These are phyloP conservation scores for Xerocomus spinulosus DNA, from an alignment of 768 basidiomycete genomes.

Conservation along the genomic window DNA sequence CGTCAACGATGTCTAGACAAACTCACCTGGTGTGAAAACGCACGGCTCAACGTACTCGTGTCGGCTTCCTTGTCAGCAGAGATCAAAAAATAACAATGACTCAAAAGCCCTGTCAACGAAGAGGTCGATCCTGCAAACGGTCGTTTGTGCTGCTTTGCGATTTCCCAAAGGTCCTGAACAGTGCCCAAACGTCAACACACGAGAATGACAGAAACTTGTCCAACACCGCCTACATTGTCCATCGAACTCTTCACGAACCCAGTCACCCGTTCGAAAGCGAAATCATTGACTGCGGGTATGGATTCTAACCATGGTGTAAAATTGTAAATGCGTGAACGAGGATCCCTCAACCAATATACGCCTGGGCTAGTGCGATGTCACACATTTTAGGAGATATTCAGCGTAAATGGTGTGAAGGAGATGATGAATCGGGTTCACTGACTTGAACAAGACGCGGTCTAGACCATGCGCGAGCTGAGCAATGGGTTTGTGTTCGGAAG, in stretches of 20 bases:
- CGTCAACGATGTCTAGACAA: too few relatives aligned
- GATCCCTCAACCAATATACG: conserved; percentile 86
- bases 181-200: not conserved
- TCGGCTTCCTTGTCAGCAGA: conserved; percentile 69
- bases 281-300: conserved; percentile 75
- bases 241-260: conserved; percentile 75
- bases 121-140: conserved; percentile 86
- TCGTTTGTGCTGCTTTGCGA: conserved; percentile 56
- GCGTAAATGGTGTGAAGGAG: not conserved
- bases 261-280: conserved; percentile 75
- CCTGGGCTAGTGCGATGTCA: conserved; percentile 55
- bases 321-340: conserved; percentile 80
- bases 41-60: conserved; percentile 51
- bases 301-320: conserved; percentile 67
- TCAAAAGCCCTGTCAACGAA: conserved; percentile 76
- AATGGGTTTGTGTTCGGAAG: conserved; percentile 48
- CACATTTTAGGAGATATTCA: not conserved
- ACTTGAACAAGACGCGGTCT: conserved; percentile 75
- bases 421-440: conserved; percentile 23
- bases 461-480: conserved; percentile 63
- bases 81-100: conserved; percentile 85
- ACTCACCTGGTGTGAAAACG: conserved; percentile 58
- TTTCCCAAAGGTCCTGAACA: conserved; percentile 54
- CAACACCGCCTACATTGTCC: conserved; percentile 50
- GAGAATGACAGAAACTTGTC: not conserved